Conservation (phyloP, 305 asterid species). For the Fraxinus albicans region DNA sequence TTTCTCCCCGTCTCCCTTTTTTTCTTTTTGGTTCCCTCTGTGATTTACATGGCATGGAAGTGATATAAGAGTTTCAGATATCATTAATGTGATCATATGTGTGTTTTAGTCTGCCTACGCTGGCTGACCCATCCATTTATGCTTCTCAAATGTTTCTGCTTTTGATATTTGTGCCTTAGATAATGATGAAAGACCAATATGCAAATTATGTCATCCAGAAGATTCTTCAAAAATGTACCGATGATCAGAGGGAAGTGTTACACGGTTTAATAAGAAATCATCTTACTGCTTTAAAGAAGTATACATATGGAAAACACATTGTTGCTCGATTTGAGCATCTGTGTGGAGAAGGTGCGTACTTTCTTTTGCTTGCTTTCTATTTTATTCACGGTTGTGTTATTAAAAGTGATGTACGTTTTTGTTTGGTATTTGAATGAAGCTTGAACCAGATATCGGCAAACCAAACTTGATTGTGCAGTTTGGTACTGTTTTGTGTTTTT, state of each 20-base stretch:
- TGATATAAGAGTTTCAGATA: not conserved
- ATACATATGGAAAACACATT: conserved; percentile 56
- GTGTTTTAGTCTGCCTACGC: not conserved
- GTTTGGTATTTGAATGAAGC: not conserved
- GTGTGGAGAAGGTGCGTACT: conserved; percentile 37
- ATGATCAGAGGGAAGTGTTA: conserved; percentile 41
- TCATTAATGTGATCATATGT: not conserved
- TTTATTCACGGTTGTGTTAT: not conserved
- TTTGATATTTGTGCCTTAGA: conserved; percentile 24
- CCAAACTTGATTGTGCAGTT: not conserved
- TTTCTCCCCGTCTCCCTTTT: not conserved
- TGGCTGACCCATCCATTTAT: not conserved
- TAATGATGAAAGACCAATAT: conserved; percentile 61
- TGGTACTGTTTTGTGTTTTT: not conserved
- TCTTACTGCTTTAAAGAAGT: conserved; percentile 45
- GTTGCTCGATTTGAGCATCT: conserved; percentile 51
- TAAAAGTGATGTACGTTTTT: not conserved
- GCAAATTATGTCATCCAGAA: conserved; percentile 62
- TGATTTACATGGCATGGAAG: not conserved
- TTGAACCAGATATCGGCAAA: not conserved
- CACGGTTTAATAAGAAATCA: conserved; percentile 41
- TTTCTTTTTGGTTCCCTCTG: not conserved
- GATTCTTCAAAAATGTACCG: conserved; percentile 43
- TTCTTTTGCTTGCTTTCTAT: not conserved
- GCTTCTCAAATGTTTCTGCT: conserved; percentile 11